phyloP scores from a whole-genome alignment of 768 basidiomycete genomes.

The Mycena chlorophos region DNA sequence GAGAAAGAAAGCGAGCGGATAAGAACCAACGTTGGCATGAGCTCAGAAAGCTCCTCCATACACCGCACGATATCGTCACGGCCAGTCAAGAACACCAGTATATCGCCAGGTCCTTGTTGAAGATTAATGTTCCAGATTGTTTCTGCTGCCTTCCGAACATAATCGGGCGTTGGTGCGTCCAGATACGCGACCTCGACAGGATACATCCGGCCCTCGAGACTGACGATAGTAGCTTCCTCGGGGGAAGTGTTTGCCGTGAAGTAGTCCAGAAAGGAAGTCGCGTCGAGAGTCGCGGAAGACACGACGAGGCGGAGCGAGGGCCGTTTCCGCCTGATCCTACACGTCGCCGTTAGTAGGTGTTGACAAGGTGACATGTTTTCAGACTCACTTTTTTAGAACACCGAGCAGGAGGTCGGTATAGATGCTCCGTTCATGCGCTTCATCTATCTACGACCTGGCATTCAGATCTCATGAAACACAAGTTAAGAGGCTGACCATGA shows the following conservation, averaged over 20 bases:
- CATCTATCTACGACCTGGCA: constrained; percentile 98
- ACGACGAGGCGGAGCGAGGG: constrained; percentile 88
- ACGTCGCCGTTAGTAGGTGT: constrained; percentile 7
- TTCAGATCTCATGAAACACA: constrained; percentile 4
- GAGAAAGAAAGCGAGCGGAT: not conserved
- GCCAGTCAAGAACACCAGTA: constrained; percentile 92
- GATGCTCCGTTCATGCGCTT: constrained; percentile 95
- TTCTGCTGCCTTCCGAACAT: constrained; percentile 79
- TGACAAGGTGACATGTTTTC: not conserved
- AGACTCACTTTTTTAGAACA: constrained; percentile 81
- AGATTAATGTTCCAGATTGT: constrained; percentile 80
- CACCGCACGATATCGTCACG: constrained; percentile 95
- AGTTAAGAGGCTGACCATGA: constrained; percentile 65
- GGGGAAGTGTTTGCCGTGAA: constrained; percentile 67
- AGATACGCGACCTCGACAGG: constrained; percentile 94
- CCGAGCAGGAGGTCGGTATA: constrained; percentile 94
- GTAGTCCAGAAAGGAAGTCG: constrained; percentile 83
- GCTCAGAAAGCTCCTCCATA: constrained; percentile 75
- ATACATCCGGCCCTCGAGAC: constrained; percentile 91
- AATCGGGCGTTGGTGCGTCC: constrained; percentile 73
- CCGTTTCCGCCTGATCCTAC: constrained; percentile 87
- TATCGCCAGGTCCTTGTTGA: constrained; percentile 84
- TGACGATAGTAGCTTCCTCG: constrained; percentile 80
- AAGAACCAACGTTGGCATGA: constrained; percentile 56
- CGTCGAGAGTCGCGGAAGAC: constrained; percentile 96